phyloP scores from a whole-genome alignment of 2,329 filamentous ascomycete species.

The Aspergillus brasiliensis region DNA sequence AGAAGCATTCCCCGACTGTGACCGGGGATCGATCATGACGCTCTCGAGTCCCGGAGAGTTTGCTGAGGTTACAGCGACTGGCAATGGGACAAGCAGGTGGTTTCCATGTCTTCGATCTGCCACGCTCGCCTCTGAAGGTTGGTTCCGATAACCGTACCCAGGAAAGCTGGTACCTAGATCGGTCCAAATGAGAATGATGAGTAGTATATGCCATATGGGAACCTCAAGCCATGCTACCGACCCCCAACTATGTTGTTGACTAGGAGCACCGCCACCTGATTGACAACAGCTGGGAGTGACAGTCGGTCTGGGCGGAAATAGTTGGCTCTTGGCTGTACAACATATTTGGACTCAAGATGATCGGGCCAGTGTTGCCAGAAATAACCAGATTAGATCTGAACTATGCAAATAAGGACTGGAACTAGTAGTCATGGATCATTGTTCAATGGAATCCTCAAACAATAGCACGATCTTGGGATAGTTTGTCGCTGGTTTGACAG shows the following conservation, averaged over 20 bases:
- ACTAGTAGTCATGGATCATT: background rate
- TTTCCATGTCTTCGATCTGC: background rate
- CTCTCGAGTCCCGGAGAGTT: slow-evolving; percentile 12
- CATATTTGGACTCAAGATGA: background rate
- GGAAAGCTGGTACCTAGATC: slow-evolving; percentile 9
- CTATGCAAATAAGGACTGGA: slow-evolving; percentile 1
- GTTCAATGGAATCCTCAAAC: background rate
- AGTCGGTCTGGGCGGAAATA: slow-evolving; percentile 15
- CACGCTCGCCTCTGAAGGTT: background rate
- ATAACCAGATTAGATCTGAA: slow-evolving; percentile 2
- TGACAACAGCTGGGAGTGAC: slow-evolving; percentile 1
- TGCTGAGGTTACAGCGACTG: background rate
- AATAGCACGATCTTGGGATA: background rate
- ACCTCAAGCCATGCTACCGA: background rate
- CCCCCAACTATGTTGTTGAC: background rate
- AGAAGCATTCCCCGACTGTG: background rate
- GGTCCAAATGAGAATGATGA: background rate
- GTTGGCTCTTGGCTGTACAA: slow-evolving; percentile 20
- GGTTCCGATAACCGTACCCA: background rate
- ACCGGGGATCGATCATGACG: slow-evolving; percentile 14
- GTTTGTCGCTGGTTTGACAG: background rate
- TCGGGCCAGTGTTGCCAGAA: background rate
- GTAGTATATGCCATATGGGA: slow-evolving; percentile 1
- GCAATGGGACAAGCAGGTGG: background rate
- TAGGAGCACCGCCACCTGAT: background rate